Evolutionary conservation across 768 basidiomycete genomes (phyloP).

Genomic region (Leccinum disarticulatum): DNA sequence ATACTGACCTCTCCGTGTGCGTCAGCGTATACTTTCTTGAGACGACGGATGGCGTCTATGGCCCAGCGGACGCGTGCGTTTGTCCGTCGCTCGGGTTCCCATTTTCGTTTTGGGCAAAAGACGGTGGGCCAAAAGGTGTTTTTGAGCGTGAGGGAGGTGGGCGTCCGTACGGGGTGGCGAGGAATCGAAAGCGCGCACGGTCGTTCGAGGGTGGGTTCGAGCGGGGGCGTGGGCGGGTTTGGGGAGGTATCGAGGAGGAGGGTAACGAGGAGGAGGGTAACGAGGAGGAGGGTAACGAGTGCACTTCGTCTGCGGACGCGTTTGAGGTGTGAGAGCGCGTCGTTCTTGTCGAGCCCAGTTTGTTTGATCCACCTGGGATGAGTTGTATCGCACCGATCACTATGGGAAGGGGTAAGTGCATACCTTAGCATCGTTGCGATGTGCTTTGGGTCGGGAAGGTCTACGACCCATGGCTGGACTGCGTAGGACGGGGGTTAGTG

Average conservation of each 20-base stretch:
- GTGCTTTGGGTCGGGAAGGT: conserved; percentile 60
- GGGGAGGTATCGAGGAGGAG: conserved; percentile 51
- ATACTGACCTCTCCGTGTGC: conserved; percentile 59
- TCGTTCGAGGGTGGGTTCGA: conserved; percentile 41
- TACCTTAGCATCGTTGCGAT: conserved; percentile 67
- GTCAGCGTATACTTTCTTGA: conserved; percentile 49
- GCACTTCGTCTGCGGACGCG: conserved; percentile 60
- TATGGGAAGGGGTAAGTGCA: conserved; percentile 2
- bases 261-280: too few species aligned
- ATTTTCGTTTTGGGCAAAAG: conserved; percentile 67
- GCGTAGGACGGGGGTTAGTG: neutral
- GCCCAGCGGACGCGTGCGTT: conserved; percentile 73
- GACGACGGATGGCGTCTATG: conserved; percentile 56
- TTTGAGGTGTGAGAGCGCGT: conserved; percentile 71
- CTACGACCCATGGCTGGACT: conserved; percentile 80
- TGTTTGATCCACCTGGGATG: conserved; percentile 65
- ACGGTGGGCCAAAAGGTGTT: conserved; percentile 83
- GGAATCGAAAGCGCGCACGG: conserved; percentile 69
- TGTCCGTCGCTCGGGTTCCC: conserved; percentile 68
- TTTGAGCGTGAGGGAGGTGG: conserved; percentile 63
- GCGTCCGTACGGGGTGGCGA: conserved; percentile 62
- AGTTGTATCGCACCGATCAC: neutral
- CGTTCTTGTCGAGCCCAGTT: conserved; percentile 51
- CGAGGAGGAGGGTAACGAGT: conserved; percentile 36
- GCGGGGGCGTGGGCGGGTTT: conserved; percentile 50